Conservation (phyloP, 257 asterid genomes). For the Galeopsis tetrahit region DNA sequence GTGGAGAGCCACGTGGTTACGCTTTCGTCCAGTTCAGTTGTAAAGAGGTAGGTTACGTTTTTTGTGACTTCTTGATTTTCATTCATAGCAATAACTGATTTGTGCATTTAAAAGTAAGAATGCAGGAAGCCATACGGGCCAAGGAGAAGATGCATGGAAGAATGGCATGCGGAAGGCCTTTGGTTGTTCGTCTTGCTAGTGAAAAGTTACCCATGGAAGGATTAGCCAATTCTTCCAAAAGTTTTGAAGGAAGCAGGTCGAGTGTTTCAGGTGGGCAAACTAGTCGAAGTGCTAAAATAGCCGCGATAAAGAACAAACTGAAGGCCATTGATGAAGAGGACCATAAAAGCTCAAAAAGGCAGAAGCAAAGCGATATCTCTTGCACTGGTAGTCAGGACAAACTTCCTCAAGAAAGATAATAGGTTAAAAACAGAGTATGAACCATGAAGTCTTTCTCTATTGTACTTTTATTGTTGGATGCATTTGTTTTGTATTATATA, state of each 20-base stretch:
- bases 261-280: conserved; percentile 43
- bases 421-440: not conserved
- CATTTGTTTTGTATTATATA: not conserved
- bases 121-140: conserved; percentile 92
- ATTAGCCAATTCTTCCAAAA: conserved; percentile 41
- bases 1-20: conserved; percentile 57
- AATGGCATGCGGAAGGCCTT: conserved; percentile 55
- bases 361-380: conserved; percentile 39
- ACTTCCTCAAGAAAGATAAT: conserved; percentile 20
- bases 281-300: conserved; percentile 76
- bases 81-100: conserved; percentile 43
- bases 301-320: conserved; percentile 86
- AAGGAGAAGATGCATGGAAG: conserved; percentile 95
- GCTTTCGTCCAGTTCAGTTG: conserved; percentile 77
- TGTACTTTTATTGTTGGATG: conserved; percentile 6
- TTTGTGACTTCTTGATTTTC: not conserved
- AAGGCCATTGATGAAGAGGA: conserved; percentile 76
- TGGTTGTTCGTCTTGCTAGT: conserved; percentile 79
- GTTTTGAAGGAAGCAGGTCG: conserved; percentile 49
- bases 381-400: conserved; percentile 4
- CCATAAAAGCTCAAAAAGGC: conserved; percentile 46
- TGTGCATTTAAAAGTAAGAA: conserved; percentile 79
- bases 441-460: not conserved
- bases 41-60: conserved; percentile 68
- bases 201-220: conserved; percentile 61